Evolutionary conservation across 2,329 filamentous ascomycete genomes (phyloP).

Genomic region (Ophiostoma novo-ulmi): DNA sequence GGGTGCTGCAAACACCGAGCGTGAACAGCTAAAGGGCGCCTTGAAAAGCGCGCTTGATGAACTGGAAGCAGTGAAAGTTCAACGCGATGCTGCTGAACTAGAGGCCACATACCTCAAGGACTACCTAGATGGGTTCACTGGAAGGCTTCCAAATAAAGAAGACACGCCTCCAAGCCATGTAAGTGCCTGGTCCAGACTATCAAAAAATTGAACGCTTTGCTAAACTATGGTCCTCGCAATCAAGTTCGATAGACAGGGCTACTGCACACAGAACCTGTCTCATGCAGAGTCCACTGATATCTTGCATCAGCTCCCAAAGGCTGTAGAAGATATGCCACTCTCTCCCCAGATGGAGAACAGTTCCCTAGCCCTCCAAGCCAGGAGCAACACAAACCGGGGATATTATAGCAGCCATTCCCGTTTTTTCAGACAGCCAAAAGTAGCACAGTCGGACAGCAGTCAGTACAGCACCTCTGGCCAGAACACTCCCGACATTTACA

Average conservation of each 20-base stretch:
- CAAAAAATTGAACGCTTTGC: neutral
- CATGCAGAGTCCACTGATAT: neutral
- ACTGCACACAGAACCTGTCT: neutral
- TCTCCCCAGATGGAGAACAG: slow-evolving; percentile 17
- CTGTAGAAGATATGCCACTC: slow-evolving; percentile 25
- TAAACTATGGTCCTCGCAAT: neutral
- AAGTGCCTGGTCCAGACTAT: neutral
- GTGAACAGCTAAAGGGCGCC: slow-evolving; percentile 23
- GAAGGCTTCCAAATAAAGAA: neutral
- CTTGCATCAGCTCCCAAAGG: slow-evolving; percentile 18
- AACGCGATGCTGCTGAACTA: slow-evolving; percentile 20
- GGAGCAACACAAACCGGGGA: neutral
- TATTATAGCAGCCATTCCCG: neutral
- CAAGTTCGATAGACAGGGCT: neutral
- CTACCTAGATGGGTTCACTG: neutral
- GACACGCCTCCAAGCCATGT: neutral
- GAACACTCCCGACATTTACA: neutral
- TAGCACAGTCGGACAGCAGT: neutral
- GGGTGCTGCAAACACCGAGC: slow-evolving; percentile 24
- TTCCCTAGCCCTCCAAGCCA: neutral
- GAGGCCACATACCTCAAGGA: slow-evolving; percentile 24
- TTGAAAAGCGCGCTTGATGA: slow-evolving; percentile 25
- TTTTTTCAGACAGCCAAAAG: neutral
- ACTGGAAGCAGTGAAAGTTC: slow-evolving; percentile 17
- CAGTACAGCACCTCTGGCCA: neutral